These are phyloP conservation scores for Retiboletus flavoniger DNA, from an alignment of 1,284 basidiomycete genomes.

Conservation along the genomic window DNA sequence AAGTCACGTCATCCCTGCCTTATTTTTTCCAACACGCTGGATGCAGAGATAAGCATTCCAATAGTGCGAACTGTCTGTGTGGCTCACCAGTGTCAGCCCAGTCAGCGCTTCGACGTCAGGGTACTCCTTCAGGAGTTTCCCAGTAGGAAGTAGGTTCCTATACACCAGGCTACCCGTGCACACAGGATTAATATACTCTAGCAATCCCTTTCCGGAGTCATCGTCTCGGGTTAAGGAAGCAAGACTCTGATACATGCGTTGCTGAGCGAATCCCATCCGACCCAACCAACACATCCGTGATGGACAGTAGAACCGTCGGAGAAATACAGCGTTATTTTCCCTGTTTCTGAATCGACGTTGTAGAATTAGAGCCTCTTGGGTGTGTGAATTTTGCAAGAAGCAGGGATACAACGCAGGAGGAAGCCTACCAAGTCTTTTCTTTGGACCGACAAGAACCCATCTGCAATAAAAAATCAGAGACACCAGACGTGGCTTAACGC, in stretches of 20 bases:
- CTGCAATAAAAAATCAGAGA: constrained; percentile 15
- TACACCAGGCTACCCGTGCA: constrained; percentile 26
- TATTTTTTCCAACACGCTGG: constrained; percentile 46
- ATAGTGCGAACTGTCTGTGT: neutral
- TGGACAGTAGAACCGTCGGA: constrained; percentile 31
- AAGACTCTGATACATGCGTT: constrained; percentile 21
- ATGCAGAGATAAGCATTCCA: neutral
- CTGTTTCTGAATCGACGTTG: constrained; percentile 6
- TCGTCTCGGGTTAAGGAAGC: constrained; percentile 8
- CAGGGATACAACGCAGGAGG: constrained; percentile 28
- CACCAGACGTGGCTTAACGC: neutral
- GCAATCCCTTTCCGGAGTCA: constrained; percentile 1
- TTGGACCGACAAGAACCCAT: constrained; percentile 31
- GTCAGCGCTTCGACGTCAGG: constrained; percentile 39
- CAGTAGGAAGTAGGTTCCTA: constrained; percentile 13
- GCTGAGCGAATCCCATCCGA: constrained; percentile 27
- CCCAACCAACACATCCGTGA: constrained; percentile 38
- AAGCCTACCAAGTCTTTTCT: constrained; percentile 36
- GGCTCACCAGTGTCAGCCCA: constrained; percentile 37
- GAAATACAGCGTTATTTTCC: constrained; percentile 31
- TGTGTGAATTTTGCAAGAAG: constrained; percentile 32
- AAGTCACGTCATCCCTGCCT: constrained; percentile 33
- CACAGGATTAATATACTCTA: constrained; percentile 16
- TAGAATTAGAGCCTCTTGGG: constrained; percentile 35
- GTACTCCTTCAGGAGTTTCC: constrained; percentile 15